These are phyloP conservation scores for Pichia sp. DNA, from an alignment of 1,139 yeast genomes.

Conservation along the genomic window DNA sequence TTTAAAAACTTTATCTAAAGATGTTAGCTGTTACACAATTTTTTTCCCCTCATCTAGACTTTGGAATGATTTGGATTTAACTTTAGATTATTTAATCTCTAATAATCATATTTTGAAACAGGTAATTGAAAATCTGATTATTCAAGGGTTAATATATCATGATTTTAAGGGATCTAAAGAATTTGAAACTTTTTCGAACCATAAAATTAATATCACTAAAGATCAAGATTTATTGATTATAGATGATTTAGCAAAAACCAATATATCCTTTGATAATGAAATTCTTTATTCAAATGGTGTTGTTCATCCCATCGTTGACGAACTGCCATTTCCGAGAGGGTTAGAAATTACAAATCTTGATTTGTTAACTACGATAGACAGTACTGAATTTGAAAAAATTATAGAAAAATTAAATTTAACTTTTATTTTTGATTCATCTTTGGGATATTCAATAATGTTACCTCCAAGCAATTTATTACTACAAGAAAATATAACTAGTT, in stretches of 20 bases:
- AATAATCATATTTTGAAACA: conserved; percentile 46
- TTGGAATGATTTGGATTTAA: conserved; percentile 65
- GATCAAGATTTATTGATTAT: conserved; percentile 1
- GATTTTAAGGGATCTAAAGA: conserved; percentile 39
- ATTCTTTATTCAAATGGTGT: conserved; percentile 81
- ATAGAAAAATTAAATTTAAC: conserved; percentile 35
- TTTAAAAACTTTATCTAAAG: conserved; percentile 32
- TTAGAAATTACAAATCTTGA: conserved; percentile 52
- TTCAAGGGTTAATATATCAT: conserved; percentile 63
- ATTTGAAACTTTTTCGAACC: conserved; percentile 36
- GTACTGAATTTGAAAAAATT: conserved; percentile 42
- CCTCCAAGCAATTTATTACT: conserved; percentile 60
- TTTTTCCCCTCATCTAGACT: conserved; percentile 75
- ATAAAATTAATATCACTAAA: conserved; percentile 22
- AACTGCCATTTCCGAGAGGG: conserved; percentile 49
- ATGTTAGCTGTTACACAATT: conserved; percentile 55
- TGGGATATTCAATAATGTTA: conserved; percentile 59
- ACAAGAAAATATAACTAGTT: conserved; percentile 46
- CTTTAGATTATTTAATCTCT: conserved; percentile 49
- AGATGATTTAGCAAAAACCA: conserved; percentile 27
- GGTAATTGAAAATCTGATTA: conserved; percentile 47
- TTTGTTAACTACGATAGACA: conserved; percentile 47
- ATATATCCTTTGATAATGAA: conserved; percentile 42
- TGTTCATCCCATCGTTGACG: conserved; percentile 58
- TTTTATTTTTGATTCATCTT: conserved; percentile 28